Percentiles rank a stretch among this genome's conserved stretches.
Evolutionary conservation across 257 asterid genomes (phyloP).

Genomic region (Eucommia ulmoides): DNA sequence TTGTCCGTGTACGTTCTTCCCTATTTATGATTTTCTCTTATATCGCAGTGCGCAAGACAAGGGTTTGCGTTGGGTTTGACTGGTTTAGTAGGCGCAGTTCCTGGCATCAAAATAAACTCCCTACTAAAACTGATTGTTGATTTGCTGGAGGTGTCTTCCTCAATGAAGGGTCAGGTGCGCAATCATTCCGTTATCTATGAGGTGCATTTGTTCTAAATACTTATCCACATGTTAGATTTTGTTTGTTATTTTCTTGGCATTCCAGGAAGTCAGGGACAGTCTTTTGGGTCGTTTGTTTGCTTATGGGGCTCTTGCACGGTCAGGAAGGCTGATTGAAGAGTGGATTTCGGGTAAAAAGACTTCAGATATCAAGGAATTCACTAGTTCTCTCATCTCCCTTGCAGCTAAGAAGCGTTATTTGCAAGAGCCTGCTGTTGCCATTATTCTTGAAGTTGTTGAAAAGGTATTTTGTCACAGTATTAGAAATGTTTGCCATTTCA

Average conservation of each 20-base stretch:
- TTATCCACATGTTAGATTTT: constrained; percentile 9
- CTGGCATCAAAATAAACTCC: constrained; percentile 62
- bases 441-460: constrained; percentile 68
- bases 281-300: constrained; percentile 88
- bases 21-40: constrained; percentile 6
- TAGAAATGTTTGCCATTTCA: no score
- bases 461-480: constrained; percentile 54
- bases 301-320: constrained; percentile 90
- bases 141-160: constrained; percentile 75
- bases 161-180: constrained; percentile 98
- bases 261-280: constrained; percentile 77
- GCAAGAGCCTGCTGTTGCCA: constrained; percentile 78
- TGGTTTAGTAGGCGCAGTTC: constrained; percentile 48
- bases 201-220: no score
- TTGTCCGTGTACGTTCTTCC: not conserved
- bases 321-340: constrained; percentile 73
- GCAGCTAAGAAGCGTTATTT: constrained; percentile 81
- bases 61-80: constrained; percentile 93
- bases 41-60: constrained; percentile 91
- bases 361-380: constrained; percentile 49
- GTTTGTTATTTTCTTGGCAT: constrained; percentile 14
- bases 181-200: not conserved
- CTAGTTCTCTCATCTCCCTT: constrained; percentile 44
- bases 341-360: constrained; percentile 38
- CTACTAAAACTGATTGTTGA: constrained; percentile 60